These are phyloP conservation scores for Lactarius psammicola DNA, from an alignment of 768 basidiomycete genomes.

Conservation along the genomic window DNA sequence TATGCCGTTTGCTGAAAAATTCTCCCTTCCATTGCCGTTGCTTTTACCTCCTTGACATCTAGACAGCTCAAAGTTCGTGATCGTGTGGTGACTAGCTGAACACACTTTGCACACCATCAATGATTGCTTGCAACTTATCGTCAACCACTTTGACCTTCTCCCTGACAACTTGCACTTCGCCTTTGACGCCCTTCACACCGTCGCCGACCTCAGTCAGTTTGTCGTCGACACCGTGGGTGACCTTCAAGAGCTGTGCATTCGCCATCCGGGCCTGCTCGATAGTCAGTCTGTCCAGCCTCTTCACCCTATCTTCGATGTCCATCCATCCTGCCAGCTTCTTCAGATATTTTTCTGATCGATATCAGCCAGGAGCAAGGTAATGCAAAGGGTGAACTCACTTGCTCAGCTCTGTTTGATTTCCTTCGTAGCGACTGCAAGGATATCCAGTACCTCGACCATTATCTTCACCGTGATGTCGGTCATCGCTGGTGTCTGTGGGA, in stretches of 20 bases:
- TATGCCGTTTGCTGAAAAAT: background rate
- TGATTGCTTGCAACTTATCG: background rate
- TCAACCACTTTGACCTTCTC: background rate
- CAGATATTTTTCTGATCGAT: slow-evolving; percentile 2
- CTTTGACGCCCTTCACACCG: background rate
- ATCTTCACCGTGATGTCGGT: slow-evolving; percentile 1
- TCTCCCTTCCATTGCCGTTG: background rate
- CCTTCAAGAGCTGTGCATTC: background rate
- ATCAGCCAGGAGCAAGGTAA: background rate
- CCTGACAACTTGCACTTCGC: background rate
- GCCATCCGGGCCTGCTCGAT: slow-evolving; percentile 2
- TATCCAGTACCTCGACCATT: slow-evolving; percentile 8
- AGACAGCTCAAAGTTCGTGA: background rate
- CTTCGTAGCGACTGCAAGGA: slow-evolving; percentile 5
- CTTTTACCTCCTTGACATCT: background rate
- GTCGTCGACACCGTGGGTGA: background rate
- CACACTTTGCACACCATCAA: background rate
- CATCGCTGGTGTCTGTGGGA: background rate
- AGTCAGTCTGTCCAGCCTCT: background rate
- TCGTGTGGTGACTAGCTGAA: background rate
- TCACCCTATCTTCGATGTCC: slow-evolving; percentile 6
- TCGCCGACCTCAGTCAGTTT: background rate
- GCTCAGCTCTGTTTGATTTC: background rate
- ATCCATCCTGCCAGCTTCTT: slow-evolving; percentile 1
- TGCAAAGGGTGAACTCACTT: background rate